Base-by-base conservation (phyloP, 1,284 basidiomycete genomes). In the Pseudozyma sp. region DNA sequence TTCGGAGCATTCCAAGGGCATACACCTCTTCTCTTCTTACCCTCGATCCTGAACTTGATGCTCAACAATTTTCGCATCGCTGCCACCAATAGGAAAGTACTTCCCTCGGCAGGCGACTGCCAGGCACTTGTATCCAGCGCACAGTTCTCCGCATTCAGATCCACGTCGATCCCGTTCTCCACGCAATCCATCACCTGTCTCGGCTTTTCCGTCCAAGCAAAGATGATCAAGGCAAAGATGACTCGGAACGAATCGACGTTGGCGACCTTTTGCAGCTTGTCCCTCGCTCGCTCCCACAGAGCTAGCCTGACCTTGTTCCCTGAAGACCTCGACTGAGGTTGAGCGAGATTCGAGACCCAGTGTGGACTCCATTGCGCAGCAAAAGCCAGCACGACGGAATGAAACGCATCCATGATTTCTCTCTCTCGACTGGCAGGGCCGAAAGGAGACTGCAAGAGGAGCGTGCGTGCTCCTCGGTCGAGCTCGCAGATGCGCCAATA, bases 401-500 rank as follows among this genome's bases (percentile, higher is more conserved):
- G 65, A 29, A 68, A 68, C 0, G 65, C 65, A 33, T 68, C 65
- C 65, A 57, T 68, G 54, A 68, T 61, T 7, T 61, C 50, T n/a
- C 35, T 52, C 4, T 68, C 65, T 5, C 53, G 42, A 39, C 43
- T 45, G n/a, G 45, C 31, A 9, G 37, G 11, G 7, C 51, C 52
- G 5, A 42, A 5, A 24, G 42, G 10, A 16, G 50, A 7, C 11
- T 55, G 48, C 14, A 49, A 54, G 30, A 68, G 65, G 5, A 68
- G 49, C 14, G 17, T 33, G 3, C 51, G 48, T 35, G 65, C 53
- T 17, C 65, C 65, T 1, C 65, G 57, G n/a, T 68, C 65, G 4
- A 68, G 65, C 58, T 68, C 65, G 50, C 65, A 68, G 40, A 68
- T 68, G 4, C 65, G 43, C 65, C 65, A 68, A 29, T 68, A 68